Conservation (phyloP, 495 filamentous ascomycete genomes). For the Hyaloscypha hepaticicola region DNA sequence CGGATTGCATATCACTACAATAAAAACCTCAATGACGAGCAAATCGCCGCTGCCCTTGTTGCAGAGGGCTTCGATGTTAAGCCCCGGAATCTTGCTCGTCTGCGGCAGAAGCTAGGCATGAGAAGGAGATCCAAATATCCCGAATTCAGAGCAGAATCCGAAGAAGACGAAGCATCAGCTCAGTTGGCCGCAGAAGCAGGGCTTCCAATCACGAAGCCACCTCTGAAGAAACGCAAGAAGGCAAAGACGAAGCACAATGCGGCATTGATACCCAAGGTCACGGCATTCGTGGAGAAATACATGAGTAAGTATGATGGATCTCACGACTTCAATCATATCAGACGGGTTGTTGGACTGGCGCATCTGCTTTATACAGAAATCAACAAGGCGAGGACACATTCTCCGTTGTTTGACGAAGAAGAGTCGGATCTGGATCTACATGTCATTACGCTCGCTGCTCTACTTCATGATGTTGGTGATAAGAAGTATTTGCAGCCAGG, state of each 20-base stretch:
- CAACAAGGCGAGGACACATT: slow-evolving; percentile 37
- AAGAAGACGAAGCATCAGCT: slow-evolving; percentile 19
- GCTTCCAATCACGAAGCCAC: slow-evolving; percentile 1
- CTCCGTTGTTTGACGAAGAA: slow-evolving; percentile 21
- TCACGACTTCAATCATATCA: slow-evolving; percentile 82
- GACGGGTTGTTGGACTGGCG: slow-evolving; percentile 74
- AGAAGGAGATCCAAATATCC: slow-evolving; percentile 28
- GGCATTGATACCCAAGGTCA: slow-evolving; percentile 28
- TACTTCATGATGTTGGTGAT: slow-evolving; percentile 88
- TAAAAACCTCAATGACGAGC: slow-evolving; percentile 31
- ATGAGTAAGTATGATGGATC: slow-evolving; percentile 83
- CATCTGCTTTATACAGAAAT: slow-evolving; percentile 50
- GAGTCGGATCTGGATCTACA: slow-evolving; percentile 47
- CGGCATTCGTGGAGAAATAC: slow-evolving; percentile 45
- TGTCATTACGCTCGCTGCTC: slow-evolving; percentile 67
- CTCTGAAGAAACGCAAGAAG: slow-evolving; percentile 18
- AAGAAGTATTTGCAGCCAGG: slow-evolving; percentile 67
- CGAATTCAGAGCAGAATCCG: slow-evolving; percentile 29
- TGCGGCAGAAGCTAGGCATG: slow-evolving; percentile 31
- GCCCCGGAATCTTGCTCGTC: slow-evolving; percentile 18
- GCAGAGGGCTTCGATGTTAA: slow-evolving; percentile 29
- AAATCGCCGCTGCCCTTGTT: slow-evolving; percentile 21
- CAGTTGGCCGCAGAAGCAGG: slow-evolving; percentile 16
- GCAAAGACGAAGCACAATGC: slow-evolving; percentile 21
- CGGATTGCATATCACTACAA: slow-evolving; percentile 28